phyloP scores from a whole-genome alignment of 208 protist genomes.

The Wallacemonas sp. region DNA sequence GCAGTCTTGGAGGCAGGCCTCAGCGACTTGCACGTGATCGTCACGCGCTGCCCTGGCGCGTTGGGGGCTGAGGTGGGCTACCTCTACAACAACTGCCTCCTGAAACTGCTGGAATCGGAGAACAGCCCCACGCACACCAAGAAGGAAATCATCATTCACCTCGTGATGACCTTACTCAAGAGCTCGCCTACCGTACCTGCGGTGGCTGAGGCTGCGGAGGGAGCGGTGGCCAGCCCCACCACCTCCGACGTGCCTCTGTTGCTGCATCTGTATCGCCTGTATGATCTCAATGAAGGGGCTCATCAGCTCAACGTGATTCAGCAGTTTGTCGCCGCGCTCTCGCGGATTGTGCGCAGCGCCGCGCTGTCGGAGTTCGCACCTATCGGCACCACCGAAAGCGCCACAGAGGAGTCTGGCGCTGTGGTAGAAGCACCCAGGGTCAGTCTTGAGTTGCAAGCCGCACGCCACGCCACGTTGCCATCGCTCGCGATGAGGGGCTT shows the following conservation, averaged over 20 bases:
- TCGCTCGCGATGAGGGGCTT: slow-evolving; percentile 77
- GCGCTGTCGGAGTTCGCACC: slow-evolving; percentile 38
- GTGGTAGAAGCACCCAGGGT: slow-evolving; percentile 20
- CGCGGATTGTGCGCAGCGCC: slow-evolving; percentile 72
- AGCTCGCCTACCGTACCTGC: not conserved
- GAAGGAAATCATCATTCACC: slow-evolving; percentile 77
- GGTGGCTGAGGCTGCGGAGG: not conserved
- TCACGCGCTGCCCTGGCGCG: slow-evolving; percentile 31
- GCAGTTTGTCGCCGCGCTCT: slow-evolving; percentile 71
- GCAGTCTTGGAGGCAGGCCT: slow-evolving; percentile 89
- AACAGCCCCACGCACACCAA: slow-evolving; percentile 88
- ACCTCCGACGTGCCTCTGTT: slow-evolving; percentile 38
- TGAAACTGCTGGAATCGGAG: slow-evolving; percentile 90
- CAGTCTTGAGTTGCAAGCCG: not conserved
- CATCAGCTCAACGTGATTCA: slow-evolving; percentile 83
- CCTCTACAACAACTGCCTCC: slow-evolving; percentile 90
- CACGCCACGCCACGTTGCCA: slow-evolving; percentile 31
- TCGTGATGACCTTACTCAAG: slow-evolving; percentile 68
- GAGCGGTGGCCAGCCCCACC: not conserved
- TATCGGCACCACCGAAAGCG: not conserved
- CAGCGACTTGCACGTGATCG: slow-evolving; percentile 83
- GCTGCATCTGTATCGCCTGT: slow-evolving; percentile 69
- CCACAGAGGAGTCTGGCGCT: not conserved
- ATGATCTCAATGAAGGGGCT: slow-evolving; percentile 78
- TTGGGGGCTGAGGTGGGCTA: slow-evolving; percentile 88